phyloP scores from a whole-genome alignment of 2,329 filamentous ascomycete genomes.

The Scytalidium lignicola region DNA sequence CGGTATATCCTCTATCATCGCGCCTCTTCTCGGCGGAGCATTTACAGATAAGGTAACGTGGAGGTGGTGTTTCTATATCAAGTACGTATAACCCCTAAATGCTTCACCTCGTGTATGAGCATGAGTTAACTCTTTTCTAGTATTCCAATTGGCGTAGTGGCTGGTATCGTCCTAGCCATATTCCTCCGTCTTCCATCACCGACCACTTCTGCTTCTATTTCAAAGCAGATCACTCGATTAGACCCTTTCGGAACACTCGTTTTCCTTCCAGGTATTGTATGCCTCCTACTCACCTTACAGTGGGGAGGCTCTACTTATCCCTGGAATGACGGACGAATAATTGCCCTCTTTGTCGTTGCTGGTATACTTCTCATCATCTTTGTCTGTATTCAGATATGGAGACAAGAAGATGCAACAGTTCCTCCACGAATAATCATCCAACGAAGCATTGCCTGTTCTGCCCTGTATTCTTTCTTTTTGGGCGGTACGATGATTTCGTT shows the following conservation, averaged over 20 bases:
- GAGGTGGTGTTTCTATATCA: constrained; percentile 26
- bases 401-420: constrained; percentile 31
- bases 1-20: constrained; percentile 20
- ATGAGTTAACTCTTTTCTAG: constrained; percentile 28
- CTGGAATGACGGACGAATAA: constrained; percentile 28
- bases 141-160: constrained; percentile 32
- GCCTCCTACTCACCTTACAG: constrained; percentile 29
- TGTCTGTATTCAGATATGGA: constrained; percentile 25
- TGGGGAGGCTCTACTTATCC: constrained; percentile 28
- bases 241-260: constrained; percentile 27
- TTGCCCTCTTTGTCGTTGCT: constrained; percentile 24
- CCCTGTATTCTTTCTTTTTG: constrained; percentile 23
- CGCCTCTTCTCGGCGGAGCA: constrained; percentile 27
- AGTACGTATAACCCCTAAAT: constrained; percentile 8
- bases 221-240: constrained; percentile 30
- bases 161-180: constrained; percentile 6
- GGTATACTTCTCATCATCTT: constrained; percentile 20
- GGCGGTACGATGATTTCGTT: constrained; percentile 16
- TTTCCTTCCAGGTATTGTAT: constrained; percentile 22
- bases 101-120: background rate
- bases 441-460: constrained; percentile 27
- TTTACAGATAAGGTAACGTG: constrained; percentile 30
- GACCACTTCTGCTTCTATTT: constrained; percentile 24
- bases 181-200: constrained; percentile 27
- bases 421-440: constrained; percentile 31